Evolutionary conservation across 371 early-diverging fungal species (phyloP).

Genomic region (Syncephalis fuscata): DNA sequence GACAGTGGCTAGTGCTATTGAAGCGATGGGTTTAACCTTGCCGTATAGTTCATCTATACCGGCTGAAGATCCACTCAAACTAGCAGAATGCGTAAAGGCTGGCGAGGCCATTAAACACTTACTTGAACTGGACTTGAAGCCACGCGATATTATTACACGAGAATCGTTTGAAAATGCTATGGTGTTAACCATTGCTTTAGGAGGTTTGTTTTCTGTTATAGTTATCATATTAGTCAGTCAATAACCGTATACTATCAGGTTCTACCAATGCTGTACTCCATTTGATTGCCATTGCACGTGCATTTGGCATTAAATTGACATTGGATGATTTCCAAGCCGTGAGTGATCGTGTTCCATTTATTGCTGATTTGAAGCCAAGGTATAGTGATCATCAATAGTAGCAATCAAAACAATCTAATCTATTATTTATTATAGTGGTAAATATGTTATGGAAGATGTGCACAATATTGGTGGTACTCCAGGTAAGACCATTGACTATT

Average conservation of each 20-base stretch:
- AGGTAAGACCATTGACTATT: constrained; percentile 17
- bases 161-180: constrained; percentile 91
- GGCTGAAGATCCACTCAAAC: constrained; percentile 69
- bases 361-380: constrained; percentile 92
- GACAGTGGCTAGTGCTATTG: constrained; percentile 83
- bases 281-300: constrained; percentile 81
- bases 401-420: not conserved
- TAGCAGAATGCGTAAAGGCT: constrained; percentile 68
- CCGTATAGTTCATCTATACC: constrained; percentile 89
- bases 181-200: constrained; percentile 76
- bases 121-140: constrained; percentile 77
- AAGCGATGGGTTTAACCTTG: constrained; percentile 91
- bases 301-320: constrained; percentile 58
- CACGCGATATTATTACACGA: constrained; percentile 85
- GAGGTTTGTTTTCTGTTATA: too few relatives aligned
- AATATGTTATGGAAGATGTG: constrained; percentile 90
- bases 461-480: constrained; percentile 82
- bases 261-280: constrained; percentile 96
- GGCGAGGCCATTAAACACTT: constrained; percentile 73
- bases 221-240: not conserved
- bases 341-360: constrained; percentile 76
- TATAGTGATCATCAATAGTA: constrained; percentile 5
- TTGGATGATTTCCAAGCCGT: constrained; percentile 85
- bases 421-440: constrained; percentile 35
- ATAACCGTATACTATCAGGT: too few relatives aligned